phyloP scores from a whole-genome alignment of 306 rosid genomes.

The Glycine latifolia region DNA sequence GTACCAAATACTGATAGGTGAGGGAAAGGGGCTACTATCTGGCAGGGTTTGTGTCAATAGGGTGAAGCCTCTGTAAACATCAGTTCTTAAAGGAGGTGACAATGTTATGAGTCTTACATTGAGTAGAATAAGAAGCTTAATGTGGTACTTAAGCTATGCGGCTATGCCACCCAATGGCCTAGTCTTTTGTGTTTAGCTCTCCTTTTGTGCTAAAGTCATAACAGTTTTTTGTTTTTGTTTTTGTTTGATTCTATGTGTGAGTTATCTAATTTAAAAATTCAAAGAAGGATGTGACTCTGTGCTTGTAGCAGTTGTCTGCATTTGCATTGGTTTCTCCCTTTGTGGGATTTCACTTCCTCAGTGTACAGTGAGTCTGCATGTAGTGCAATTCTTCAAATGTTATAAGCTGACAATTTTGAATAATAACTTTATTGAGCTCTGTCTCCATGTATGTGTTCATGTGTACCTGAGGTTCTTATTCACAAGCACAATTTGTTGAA shows the following conservation, averaged over 20 bases:
- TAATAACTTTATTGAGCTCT: neutral
- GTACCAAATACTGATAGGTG: too few species aligned
- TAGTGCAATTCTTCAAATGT: neutral
- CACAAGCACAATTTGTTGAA: neutral
- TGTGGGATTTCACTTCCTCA: neutral
- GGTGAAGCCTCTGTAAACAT: too few species aligned
- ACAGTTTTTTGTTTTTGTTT: neutral
- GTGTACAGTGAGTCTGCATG: constrained; percentile 2
- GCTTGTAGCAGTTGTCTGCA: too few species aligned
- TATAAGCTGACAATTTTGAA: neutral
- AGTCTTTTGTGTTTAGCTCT: neutral
- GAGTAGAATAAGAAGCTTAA: too few species aligned
- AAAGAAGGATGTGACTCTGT: neutral
- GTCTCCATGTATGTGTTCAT: neutral
- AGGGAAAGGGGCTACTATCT: too few species aligned
- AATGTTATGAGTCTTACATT: too few species aligned
- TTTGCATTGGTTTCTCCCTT: too few species aligned
- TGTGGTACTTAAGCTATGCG: too few species aligned
- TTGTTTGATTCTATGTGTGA: neutral
- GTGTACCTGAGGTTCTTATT: neutral
- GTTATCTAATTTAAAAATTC: neutral
- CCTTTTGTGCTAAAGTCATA: too few species aligned
- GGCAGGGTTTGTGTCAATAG: too few species aligned
- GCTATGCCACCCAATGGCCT: too few species aligned
- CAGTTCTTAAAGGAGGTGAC: too few species aligned